Evolutionary conservation across 352 stramenopile species (phyloP).

Genomic region (Phytophthora niederhauseri): DNA sequence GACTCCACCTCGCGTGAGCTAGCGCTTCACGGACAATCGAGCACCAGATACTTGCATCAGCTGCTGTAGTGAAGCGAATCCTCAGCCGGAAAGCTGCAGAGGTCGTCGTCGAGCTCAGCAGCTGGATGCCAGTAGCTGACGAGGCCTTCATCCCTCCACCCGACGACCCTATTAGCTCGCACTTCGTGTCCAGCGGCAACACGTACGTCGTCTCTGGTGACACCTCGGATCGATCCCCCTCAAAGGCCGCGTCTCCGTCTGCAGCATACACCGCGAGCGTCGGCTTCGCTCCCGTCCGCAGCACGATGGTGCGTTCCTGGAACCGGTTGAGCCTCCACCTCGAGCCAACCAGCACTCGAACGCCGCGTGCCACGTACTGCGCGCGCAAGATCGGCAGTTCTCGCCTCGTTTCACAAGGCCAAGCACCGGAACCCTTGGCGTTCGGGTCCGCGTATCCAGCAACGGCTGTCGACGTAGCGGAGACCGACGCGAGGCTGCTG

Average conservation of each 20-base stretch:
- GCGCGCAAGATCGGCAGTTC: conserved; percentile 54
- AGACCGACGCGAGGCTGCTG: conserved; percentile 4
- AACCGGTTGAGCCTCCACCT: conserved; percentile 60
- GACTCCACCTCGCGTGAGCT: conserved; percentile 43
- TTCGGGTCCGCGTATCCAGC: not conserved
- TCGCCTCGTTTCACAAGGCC: not conserved
- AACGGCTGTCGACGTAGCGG: not conserved
- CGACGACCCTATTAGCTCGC: conserved; percentile 21
- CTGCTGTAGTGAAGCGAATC: conserved; percentile 55
- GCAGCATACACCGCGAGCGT: conserved; percentile 34
- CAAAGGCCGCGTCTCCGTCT: not conserved
- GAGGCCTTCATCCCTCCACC: not conserved
- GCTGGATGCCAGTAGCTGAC: conserved; percentile 32
- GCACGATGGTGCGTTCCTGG: conserved; percentile 41
- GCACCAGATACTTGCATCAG: conserved; percentile 60
- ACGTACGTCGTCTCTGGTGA: conserved; percentile 27
- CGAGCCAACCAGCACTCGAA: conserved; percentile 51
- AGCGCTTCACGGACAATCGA: conserved; percentile 46
- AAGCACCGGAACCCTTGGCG: not conserved
- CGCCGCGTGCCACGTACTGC: conserved; percentile 55
- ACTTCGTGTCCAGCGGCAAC: conserved; percentile 39
- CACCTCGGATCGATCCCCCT: conserved; percentile 1
- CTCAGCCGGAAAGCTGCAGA: conserved; percentile 35
- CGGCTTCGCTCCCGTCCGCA: conserved; percentile 43
- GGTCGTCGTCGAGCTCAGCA: conserved; percentile 39